These are phyloP conservation scores for Haematococcus sp. DNA, from an alignment of 139 green algal species.

Conservation along the genomic window DNA sequence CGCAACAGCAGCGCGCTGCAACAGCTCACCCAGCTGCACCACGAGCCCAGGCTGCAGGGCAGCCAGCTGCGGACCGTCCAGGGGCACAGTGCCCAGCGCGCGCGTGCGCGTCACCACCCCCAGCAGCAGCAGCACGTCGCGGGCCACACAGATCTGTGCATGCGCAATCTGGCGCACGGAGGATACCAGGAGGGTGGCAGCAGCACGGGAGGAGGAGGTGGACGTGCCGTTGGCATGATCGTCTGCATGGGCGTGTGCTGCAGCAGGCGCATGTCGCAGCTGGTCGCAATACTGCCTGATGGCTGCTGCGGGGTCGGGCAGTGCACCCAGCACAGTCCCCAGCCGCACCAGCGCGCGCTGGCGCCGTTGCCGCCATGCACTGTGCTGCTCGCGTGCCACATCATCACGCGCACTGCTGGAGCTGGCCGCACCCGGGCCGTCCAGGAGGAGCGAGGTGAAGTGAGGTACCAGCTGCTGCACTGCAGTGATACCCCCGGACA, in stretches of 20 bases:
- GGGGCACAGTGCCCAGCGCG: background rate
- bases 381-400: slow-evolving; percentile 21
- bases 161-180: slow-evolving; percentile 16
- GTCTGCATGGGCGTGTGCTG: no score
- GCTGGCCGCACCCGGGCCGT: slow-evolving; percentile 19
- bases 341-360: slow-evolving; percentile 23
- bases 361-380: slow-evolving; percentile 23
- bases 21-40: background rate
- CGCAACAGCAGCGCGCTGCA: slow-evolving; percentile 23
- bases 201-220: background rate
- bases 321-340: slow-evolving; percentile 7
- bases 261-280: no score
- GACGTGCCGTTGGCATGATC: no score
- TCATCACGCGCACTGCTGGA: slow-evolving; percentile 10
- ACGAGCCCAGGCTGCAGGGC: slow-evolving; percentile 10
- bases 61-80: background rate
- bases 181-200: background rate
- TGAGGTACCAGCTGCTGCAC: slow-evolving; percentile 28
- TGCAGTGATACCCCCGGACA: slow-evolving; percentile 21
- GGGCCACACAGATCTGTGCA: background rate
- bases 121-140: slow-evolving; percentile 27
- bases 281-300: background rate
- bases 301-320: slow-evolving; percentile 10
- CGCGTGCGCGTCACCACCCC: background rate
- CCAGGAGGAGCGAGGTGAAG: slow-evolving; percentile 32